Percentiles rank a stretch among this genome's conserved stretches.
phyloP scores from a whole-genome alignment of 305 asterid genomes.

The Striga hermonthica region DNA sequence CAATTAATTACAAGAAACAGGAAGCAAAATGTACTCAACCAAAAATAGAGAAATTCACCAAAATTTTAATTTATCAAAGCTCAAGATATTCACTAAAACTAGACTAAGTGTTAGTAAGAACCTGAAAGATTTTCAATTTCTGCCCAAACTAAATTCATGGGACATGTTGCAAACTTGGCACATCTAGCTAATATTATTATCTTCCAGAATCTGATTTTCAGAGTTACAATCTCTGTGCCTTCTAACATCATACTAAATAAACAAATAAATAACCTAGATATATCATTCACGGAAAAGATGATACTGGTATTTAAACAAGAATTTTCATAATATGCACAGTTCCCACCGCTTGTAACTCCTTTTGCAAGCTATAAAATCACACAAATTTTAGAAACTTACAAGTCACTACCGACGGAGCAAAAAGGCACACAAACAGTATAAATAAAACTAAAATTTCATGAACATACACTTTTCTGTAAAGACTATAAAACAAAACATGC shows the following conservation, averaged over 20 bases:
- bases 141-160: slow-evolving; percentile 6
- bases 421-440: not conserved
- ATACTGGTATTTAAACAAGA: not conserved
- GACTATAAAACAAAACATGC: not conserved
- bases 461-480: not conserved
- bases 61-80: not conserved
- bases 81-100: slow-evolving; percentile 6
- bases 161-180: not conserved
- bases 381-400: not conserved
- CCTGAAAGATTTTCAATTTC: slow-evolving; percentile 9
- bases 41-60: not conserved
- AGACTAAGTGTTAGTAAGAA: not conserved
- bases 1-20: slow-evolving; percentile 1
- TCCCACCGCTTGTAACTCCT: not conserved
- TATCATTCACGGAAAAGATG: slow-evolving; percentile 1
- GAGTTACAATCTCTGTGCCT: not conserved
- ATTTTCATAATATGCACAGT: not conserved
- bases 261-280: not conserved
- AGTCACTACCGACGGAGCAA: slow-evolving; percentile 6
- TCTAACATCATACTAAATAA: not conserved
- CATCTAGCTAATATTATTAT: not conserved
- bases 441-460: not conserved
- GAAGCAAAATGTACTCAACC: not conserved
- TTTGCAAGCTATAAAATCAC: not conserved
- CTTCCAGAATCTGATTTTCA: not conserved